Percentiles rank a stretch among this genome's conserved stretches.
phyloP scores from a whole-genome alignment of 179 eudicot genomes.

The Silene vulgaris region DNA sequence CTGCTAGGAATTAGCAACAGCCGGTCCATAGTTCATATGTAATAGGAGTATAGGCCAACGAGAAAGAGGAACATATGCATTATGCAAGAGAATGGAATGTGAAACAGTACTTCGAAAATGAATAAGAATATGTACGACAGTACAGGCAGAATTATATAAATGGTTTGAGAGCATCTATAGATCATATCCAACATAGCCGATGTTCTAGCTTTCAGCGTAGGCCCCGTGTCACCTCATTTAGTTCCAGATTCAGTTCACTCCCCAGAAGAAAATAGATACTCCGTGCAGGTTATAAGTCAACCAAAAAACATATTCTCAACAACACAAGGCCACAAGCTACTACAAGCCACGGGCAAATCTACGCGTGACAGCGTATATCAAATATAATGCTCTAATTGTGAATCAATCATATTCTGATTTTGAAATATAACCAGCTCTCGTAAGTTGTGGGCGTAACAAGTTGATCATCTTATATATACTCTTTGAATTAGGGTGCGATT shows the following conservation, averaged over 20 bases:
- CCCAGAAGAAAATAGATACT: background rate
- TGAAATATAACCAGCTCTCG: constrained; percentile 22
- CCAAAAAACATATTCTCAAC: background rate
- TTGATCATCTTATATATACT: constrained; percentile 35
- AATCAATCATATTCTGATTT: constrained; percentile 14
- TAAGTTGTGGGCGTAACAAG: constrained; percentile 31
- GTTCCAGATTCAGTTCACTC: background rate
- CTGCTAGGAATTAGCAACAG: no score
- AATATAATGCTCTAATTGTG: background rate
- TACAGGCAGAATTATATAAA: background rate
- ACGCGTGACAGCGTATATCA: background rate
- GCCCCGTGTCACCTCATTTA: background rate
- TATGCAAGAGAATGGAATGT: background rate
- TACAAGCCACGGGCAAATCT: background rate
- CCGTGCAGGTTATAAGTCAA: constrained; percentile 5
- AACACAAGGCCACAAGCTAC: background rate
- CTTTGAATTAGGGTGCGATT: constrained; percentile 33
- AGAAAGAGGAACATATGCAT: background rate
- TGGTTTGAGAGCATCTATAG: background rate
- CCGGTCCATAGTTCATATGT: no score
- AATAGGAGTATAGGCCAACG: background rate
- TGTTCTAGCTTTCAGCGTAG: background rate
- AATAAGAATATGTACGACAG: background rate
- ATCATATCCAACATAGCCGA: background rate
- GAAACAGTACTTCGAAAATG: background rate